Base-by-base conservation (phyloP, 2,329 filamentous ascomycete species). In the Sclerotinia trifoliorum region DNA sequence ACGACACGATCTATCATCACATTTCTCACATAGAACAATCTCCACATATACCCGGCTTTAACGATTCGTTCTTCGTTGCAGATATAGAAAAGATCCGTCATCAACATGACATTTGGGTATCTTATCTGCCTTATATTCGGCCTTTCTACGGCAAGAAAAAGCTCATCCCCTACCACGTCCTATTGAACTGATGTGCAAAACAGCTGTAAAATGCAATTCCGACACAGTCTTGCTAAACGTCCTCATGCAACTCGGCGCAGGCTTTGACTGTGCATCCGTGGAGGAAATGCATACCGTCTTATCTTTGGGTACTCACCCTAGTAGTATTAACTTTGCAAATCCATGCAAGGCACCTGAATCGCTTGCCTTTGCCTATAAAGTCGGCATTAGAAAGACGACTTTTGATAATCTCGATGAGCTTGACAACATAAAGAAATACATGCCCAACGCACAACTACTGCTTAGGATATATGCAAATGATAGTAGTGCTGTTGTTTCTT, bases 381-480 rank as follows among this genome's bases (percentile, higher is more conserved):
- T 17, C 0, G 54, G 54, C 2, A 24, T 57, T 6, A 24, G 54
- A 57, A 57, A 24, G 21, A 57, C 54, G 21, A 57, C 54, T 3
- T 57, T 57, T 1, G 54, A 57, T 13, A 57, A 57, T 24, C 21
- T 57, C 32, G 54, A 57, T 6, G 54, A 57, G 54, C 54, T 57
- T n/a, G 54, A 57, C 32, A 57, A 11, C 32, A 57, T 57, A 17
- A 57, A 57, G 11, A 57, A 57, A 39, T 57, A 39, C 32, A 57
- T 57, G 54, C 54, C 54, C 8, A 39, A 57, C 21, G 54, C 32
- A 24, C 54, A 57, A 57, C 3, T 57, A 6, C 32, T 57, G 21
- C 54, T 57, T 39, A 57, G 54, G n/a, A 57, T 57, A 39, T 57
- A 17, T 39, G 54, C 54, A 24, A 57, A 57, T 24, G 54, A 57